Evolutionary conservation across 192 early-diverging fungal genomes (phyloP).

Genomic region (Nowakowskiella sp.): DNA sequence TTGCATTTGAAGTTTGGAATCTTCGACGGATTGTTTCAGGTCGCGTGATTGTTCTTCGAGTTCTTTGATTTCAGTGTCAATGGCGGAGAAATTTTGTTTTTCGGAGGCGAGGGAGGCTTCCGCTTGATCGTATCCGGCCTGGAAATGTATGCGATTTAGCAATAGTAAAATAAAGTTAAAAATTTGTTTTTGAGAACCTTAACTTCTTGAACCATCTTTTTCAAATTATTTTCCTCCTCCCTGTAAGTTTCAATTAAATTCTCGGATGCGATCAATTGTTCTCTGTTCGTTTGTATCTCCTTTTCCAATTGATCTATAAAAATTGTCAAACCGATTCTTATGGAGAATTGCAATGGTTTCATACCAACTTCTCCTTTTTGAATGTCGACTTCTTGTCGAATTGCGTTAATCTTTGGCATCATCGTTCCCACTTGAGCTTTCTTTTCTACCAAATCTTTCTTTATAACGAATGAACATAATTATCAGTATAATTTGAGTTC

Average conservation of each 20-base stretch:
- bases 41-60: constrained; percentile 57
- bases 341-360: constrained; percentile 1
- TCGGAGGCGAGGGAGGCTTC: constrained; percentile 54
- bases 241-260: no score
- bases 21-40: constrained; percentile 59
- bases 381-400: constrained; percentile 60
- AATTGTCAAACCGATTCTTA: no score
- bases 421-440: constrained; percentile 59
- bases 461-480: constrained; percentile 8
- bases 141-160: no score
- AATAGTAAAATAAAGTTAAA: no score
- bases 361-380: constrained; percentile 58
- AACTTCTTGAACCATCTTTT: no score
- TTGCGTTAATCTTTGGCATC: constrained; percentile 45
- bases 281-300: constrained; percentile 10
- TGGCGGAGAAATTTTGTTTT: constrained; percentile 55
- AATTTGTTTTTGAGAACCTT: no score
- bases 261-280: no score
- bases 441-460: constrained; percentile 56
- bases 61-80: constrained; percentile 70
- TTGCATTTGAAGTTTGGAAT: constrained; percentile 70
- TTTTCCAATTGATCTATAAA: neutral
- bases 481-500: neutral
- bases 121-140: constrained; percentile 41
- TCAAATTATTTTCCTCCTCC: constrained; percentile 17